Base-by-base conservation (phyloP, 1,139 yeast genomes). In the Insectozyma bohioensis region DNA sequence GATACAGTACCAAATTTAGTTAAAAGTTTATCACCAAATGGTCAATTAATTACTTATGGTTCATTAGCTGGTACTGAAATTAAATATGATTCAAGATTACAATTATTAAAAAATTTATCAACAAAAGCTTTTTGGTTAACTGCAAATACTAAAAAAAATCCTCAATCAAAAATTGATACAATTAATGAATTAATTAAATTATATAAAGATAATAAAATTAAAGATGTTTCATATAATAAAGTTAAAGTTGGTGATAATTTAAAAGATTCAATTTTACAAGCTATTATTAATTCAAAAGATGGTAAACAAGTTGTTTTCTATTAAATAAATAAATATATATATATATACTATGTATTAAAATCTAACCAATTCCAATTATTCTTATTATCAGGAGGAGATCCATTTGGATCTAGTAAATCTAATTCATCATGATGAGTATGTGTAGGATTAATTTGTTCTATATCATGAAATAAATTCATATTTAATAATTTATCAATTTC, bases 61-160 rank as follows among this genome's bases (percentile, higher is more conserved):
- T 46, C 44, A 6, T 26, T 49, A 12, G 43, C 41, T 20, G 45
- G 47, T 63, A 84, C 83, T 56, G 95, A 95, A 1, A 43, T 54
- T 16, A 34, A 29, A 13, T 49, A 47, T 33, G 40, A 46, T 27
- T 37, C 45, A 5, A 34, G 42, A 12, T 31, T 40, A 3, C 56
- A 51, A 26, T 45, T 90, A 42, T 88, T 87, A 67, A 88, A 86
- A 56, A 81, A 87, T 50, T 56, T 90, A 37, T 78, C 81, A 14
- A 78, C 87, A 24, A 75, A 74, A 28, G 95, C 97, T 0, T 88
- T 80, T 63, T 90, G 97, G 97, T 75, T 88, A 34, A 83, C 96
- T 7, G 80, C 72, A 24, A 82, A 84, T 64, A 72, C 80, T 40
- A 73, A 75, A 46, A 58, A 65, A 34, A 63, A 84, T 48, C 87